Percentiles rank a stretch among this genome's conserved stretches.
Evolutionary conservation across 2,329 filamentous ascomycete species (phyloP).

Genomic region (Trichoderma afroharzianum): DNA sequence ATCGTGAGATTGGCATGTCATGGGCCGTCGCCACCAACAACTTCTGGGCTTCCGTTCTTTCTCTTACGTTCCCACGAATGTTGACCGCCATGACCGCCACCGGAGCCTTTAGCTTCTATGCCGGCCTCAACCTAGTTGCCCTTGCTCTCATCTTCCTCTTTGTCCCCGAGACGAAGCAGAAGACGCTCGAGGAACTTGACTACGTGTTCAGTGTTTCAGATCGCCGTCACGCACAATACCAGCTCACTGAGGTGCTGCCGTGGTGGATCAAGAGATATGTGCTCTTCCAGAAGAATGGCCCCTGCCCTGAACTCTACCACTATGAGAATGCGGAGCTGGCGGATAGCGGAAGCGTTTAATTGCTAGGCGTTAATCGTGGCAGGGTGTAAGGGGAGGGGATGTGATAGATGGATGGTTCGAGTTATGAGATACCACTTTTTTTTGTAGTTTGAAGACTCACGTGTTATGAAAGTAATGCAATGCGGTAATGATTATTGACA

Average conservation of each 20-base stretch:
- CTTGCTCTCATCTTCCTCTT: slow-evolving; percentile 47
- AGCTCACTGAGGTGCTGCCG: slow-evolving; percentile 13
- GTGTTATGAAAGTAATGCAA: neutral
- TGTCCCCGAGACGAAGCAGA: slow-evolving; percentile 47
- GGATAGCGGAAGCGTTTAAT: neutral
- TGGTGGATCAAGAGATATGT: slow-evolving; percentile 18
- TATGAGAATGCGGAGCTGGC: slow-evolving; percentile 9
- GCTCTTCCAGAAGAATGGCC: slow-evolving; percentile 6
- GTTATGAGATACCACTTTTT: slow-evolving; percentile 12
- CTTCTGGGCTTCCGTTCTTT: slow-evolving; percentile 44
- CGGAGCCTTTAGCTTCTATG: slow-evolving; percentile 40
- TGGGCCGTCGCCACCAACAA: slow-evolving; percentile 49
- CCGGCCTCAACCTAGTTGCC: slow-evolving; percentile 43
- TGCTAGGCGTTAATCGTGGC: neutral
- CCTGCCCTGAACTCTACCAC: slow-evolving; percentile 15
- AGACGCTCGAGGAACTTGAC: slow-evolving; percentile 42
- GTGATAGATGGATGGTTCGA: neutral
- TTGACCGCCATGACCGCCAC: slow-evolving; percentile 31
- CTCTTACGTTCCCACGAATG: slow-evolving; percentile 52
- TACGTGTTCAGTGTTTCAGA: slow-evolving; percentile 15
- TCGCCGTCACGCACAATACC: slow-evolving; percentile 13
- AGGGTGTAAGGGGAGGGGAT: neutral
- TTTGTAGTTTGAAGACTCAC: neutral
- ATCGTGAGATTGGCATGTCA: slow-evolving; percentile 65
- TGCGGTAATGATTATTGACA: neutral